Base-by-base conservation (phyloP, 208 protist genomes). In the Trichomonas vaginalis region DNA sequence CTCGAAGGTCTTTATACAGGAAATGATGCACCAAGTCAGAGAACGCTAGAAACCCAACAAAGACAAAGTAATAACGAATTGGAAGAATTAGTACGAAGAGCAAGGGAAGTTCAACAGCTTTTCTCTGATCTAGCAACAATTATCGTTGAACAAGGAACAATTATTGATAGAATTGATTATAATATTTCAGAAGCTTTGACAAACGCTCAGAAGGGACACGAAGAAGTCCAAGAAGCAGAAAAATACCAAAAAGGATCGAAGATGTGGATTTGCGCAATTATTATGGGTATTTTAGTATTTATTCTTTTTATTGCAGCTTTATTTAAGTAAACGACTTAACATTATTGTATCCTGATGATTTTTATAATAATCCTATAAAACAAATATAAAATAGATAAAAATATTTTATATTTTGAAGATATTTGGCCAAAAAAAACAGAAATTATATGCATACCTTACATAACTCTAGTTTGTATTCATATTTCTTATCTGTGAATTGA, bases 111-210 rank as follows among this genome's bases (percentile, higher is more conserved):
- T 45, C n/a, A 32, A 79, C 2, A 35, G 1, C 4, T 95, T 23
- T 95, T 95, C 32, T 27, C 39, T 10, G 47, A 95, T 21, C 40
- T 95, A 27, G 48, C 88, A 79, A 70, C 9, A 15, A 39, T 95
- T 2, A 95, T 95, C 21, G 47, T 70, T 45, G 47, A 95, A 40
- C 88, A 95, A 42, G 88, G 88, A 40, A 79, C 48, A 48, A 40
- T 95, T 42, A 79, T 95, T 39, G 88, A 95, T 39, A 8, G 88
- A 40, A 95, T 95, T 70, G 88, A 95, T 47, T 95, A 61, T 47
- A 47, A 46, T 40, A 45, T 95, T n/a, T 27, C 32, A 15, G 48
- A 95, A 70, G 10, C 88, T 23, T 32, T 95, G 0, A 8, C 9
- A n/a, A 51, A 95, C n/a, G 46, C 49, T 27, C 2, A 42, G 0